These are phyloP conservation scores for Tremella fuciformis DNA, from an alignment of 768 basidiomycete genomes.

Conservation along the genomic window DNA sequence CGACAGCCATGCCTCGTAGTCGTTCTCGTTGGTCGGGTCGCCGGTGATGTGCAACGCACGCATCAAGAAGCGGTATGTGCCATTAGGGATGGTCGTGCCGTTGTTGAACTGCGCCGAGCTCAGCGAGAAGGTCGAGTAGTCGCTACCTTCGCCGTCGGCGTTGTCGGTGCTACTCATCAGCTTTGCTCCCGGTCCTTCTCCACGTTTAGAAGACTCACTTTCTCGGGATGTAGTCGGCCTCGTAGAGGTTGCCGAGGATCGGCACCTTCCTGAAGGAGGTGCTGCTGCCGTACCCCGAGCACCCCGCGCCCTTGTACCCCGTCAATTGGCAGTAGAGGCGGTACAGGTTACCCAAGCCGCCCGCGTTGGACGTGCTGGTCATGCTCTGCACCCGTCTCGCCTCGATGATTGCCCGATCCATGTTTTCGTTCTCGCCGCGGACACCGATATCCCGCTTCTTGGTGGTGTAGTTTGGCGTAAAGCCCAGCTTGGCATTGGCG, in stretches of 20 bases:
- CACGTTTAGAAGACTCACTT: slow-evolving; percentile 51
- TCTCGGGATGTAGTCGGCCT: slow-evolving; percentile 57
- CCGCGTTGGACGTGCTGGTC: slow-evolving; percentile 8
- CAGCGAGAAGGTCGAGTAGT: slow-evolving; percentile 47
- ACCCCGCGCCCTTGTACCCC: slow-evolving; percentile 25
- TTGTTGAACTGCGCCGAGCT: slow-evolving; percentile 49
- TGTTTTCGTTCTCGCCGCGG: slow-evolving; percentile 1
- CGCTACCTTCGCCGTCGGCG: slow-evolving; percentile 41
- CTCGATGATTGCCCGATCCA: slow-evolving; percentile 14
- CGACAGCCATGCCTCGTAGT: slow-evolving; percentile 55
- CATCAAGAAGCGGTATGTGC: slow-evolving; percentile 55
- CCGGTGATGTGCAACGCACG: slow-evolving; percentile 58
- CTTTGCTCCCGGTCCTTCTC: neutral
- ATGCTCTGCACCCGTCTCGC: slow-evolving; percentile 6
- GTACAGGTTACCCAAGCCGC: slow-evolving; percentile 4
- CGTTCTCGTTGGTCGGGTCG: slow-evolving; percentile 52
- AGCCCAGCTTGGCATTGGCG: slow-evolving; percentile 37
- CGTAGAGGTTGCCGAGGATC: slow-evolving; percentile 58
- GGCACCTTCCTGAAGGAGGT: slow-evolving; percentile 51
- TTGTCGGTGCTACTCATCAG: slow-evolving; percentile 13
- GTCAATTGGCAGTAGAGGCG: slow-evolving; percentile 27
- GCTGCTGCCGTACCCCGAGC: slow-evolving; percentile 9
- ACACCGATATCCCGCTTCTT: neutral
- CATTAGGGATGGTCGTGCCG: slow-evolving; percentile 55
- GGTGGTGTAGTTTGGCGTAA: slow-evolving; percentile 39